A percentile compares a stretch with the other conserved stretches of the same genome.
phyloP scores from a whole-genome alignment of 2,329 filamentous ascomycete species.

The Podosphaera fusca region DNA sequence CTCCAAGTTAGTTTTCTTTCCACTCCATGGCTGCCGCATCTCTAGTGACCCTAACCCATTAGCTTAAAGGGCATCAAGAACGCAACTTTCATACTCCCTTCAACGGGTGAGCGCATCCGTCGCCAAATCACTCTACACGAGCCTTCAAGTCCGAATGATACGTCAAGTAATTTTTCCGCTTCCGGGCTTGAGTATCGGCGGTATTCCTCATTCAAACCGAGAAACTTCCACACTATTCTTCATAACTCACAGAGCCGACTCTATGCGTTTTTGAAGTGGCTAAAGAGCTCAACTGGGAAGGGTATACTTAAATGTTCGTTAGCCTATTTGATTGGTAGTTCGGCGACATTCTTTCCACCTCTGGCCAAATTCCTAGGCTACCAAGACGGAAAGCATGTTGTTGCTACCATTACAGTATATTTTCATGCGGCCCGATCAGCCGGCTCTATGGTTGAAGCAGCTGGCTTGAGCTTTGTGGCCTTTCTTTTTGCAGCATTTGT shows the following conservation, averaged over 20 bases:
- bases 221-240: conserved; percentile 14
- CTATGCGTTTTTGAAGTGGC: conserved; percentile 30
- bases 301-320: conserved; percentile 78
- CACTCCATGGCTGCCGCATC: background rate
- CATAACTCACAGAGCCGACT: conserved; percentile 7
- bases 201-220: conserved; percentile 12
- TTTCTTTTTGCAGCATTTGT: conserved; percentile 58
- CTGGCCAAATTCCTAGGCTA: conserved; percentile 54
- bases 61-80: conserved; percentile 43
- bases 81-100: conserved; percentile 68
- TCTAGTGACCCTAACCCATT: conserved; percentile 1
- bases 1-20: conserved; percentile 10
- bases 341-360: conserved; percentile 61
- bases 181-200: conserved; percentile 6
- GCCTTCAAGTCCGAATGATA: conserved; percentile 18
- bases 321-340: conserved; percentile 66
- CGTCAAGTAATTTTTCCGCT: conserved; percentile 3
- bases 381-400: conserved; percentile 81
- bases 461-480: conserved; percentile 51
- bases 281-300: conserved; percentile 48
- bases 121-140: conserved; percentile 56
- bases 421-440: conserved; percentile 75
- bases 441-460: conserved; percentile 76
- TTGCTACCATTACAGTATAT: conserved; percentile 83
- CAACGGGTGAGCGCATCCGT: conserved; percentile 64